phyloP scores from a whole-genome alignment of 163 green algal genomes.

The Chloroidium sp. region DNA sequence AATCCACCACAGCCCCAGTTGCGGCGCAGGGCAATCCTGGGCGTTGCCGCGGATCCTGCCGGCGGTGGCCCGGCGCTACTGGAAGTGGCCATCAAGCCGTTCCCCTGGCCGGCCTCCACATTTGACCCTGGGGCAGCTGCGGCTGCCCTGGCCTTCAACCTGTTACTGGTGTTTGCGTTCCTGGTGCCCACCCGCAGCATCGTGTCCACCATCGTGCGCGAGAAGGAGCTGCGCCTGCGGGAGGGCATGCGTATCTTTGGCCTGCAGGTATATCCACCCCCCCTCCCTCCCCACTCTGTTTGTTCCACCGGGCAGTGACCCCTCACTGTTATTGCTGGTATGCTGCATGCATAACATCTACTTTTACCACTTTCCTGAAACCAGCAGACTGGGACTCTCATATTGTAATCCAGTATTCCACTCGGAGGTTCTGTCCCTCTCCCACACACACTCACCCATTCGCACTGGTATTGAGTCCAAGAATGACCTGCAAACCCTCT shows the following conservation, averaged over 20 bases:
- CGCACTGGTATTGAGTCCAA: too few relatives aligned
- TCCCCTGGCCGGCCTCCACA: constrained; percentile 56
- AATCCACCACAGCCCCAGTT: background rate
- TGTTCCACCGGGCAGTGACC: too few relatives aligned
- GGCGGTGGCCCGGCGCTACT: constrained; percentile 21
- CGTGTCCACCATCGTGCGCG: constrained; percentile 65
- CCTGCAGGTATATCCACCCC: constrained; percentile 24
- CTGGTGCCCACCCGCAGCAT: constrained; percentile 42
- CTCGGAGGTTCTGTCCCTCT: too few relatives aligned
- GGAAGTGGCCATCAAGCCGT: constrained; percentile 46
- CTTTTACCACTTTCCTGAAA: too few relatives aligned
- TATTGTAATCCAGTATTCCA: too few relatives aligned
- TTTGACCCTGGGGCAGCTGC: constrained; percentile 55
- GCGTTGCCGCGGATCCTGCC: background rate
- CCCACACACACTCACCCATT: too few relatives aligned
- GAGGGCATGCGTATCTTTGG: constrained; percentile 79
- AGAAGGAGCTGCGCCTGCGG: constrained; percentile 79
- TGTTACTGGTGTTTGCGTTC: constrained; percentile 74
- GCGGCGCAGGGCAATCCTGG: background rate
- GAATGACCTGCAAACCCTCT: background rate
- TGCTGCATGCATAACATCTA: too few relatives aligned
- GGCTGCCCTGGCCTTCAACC: constrained; percentile 60
- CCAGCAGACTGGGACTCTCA: too few relatives aligned
- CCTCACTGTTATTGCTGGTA: too few relatives aligned
- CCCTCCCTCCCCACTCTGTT: too few relatives aligned